phyloP scores from a whole-genome alignment of 345 rosid species.

The Cardamine chenopodiifolia region DNA sequence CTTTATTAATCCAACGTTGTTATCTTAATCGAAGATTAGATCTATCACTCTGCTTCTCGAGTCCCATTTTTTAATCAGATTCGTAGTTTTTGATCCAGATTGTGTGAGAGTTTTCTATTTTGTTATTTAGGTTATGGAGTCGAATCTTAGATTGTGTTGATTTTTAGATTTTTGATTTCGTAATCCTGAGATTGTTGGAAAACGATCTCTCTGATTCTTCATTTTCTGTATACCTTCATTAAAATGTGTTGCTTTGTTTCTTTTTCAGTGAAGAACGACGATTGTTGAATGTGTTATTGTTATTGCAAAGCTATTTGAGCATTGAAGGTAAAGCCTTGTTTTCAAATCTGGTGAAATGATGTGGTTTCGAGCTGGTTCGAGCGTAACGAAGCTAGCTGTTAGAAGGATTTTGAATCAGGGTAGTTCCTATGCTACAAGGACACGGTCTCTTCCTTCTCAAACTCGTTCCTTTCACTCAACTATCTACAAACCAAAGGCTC shows the following conservation, averaged over 20 bases:
- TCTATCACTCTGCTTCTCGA: slow-evolving; percentile 1
- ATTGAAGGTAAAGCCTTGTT: slow-evolving; percentile 4
- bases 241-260: neutral
- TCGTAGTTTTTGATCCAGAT: slow-evolving; percentile 13
- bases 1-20: slow-evolving; percentile 27
- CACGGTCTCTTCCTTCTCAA: slow-evolving; percentile 52
- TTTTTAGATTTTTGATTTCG: neutral
- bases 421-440: slow-evolving; percentile 54
- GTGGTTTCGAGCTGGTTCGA: slow-evolving; percentile 76
- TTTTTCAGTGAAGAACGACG: slow-evolving; percentile 25
- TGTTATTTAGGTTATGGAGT: neutral
- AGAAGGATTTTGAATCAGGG: slow-evolving; percentile 64
- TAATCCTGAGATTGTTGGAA: neutral
- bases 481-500: slow-evolving; percentile 53
- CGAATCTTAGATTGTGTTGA: neutral
- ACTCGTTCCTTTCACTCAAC: slow-evolving; percentile 56
- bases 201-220: neutral
- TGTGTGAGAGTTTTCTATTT: neutral
- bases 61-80: slow-evolving; percentile 20
- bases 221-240: neutral
- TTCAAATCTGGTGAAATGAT: slow-evolving; percentile 52
- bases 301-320: neutral
- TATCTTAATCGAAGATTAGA: slow-evolving; percentile 10
- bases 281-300: slow-evolving; percentile 25
- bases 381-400: slow-evolving; percentile 62